A percentile compares a stretch with the other conserved stretches of the same genome.
Conservation (phyloP, 495 filamentous ascomycete species). For the Peziza echinospora region DNA sequence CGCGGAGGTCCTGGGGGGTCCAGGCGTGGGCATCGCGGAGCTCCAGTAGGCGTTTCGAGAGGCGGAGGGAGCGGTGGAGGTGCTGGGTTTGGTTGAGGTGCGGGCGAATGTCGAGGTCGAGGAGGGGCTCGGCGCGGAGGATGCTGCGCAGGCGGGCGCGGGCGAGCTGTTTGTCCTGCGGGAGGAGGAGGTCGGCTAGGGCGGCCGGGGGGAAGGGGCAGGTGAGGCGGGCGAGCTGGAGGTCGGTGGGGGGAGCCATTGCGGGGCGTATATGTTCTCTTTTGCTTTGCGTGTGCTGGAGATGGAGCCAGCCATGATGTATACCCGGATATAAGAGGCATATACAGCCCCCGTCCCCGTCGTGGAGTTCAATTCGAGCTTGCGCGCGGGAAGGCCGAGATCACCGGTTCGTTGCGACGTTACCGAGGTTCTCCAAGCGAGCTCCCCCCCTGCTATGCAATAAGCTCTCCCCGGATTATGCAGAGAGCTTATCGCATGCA, state of each 20-base stretch:
- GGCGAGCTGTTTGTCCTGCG: constrained; percentile 7
- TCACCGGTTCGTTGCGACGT: too few relatives aligned
- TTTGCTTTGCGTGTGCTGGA: too few relatives aligned
- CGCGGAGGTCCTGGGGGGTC: constrained; percentile 36
- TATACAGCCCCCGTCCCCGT: too few relatives aligned
- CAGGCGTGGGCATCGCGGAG: constrained; percentile 39
- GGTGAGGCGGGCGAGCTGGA: constrained; percentile 10
- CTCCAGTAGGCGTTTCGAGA: constrained; percentile 39
- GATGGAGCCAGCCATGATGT: too few relatives aligned
- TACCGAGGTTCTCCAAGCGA: too few relatives aligned
- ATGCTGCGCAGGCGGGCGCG: constrained; percentile 8
- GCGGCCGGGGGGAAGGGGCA: constrained; percentile 6
- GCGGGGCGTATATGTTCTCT: too few relatives aligned
- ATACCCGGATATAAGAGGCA: too few relatives aligned
- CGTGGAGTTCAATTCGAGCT: too few relatives aligned
- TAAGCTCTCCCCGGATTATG: too few relatives aligned
- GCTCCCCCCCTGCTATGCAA: too few relatives aligned
- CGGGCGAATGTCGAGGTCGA: constrained; percentile 8
- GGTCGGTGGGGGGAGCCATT: constrained; percentile 13
- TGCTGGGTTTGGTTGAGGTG: constrained; percentile 12
- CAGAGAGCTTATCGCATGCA: too few relatives aligned
- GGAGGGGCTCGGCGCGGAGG: constrained; percentile 9
- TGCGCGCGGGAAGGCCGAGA: too few relatives aligned
- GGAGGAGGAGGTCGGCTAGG: constrained; percentile 12
- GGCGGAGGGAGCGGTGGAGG: constrained; percentile 9